phyloP scores from a whole-genome alignment of 75 land plant genomes.

The Isoetes taiwanensis region DNA sequence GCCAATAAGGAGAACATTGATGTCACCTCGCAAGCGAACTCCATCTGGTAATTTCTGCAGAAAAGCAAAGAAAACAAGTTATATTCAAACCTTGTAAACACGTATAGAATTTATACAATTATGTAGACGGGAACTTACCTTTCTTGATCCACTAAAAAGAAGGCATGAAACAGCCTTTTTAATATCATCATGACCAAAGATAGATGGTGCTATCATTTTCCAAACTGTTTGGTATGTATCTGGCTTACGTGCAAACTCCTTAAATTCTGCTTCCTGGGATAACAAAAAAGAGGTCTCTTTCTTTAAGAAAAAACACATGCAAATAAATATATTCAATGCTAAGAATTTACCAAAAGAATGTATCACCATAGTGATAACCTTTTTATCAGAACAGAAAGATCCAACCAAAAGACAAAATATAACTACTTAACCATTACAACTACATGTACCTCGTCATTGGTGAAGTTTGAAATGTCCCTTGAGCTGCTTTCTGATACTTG shows the following conservation, averaged over 20 bases:
- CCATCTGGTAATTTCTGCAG: constrained; percentile 87
- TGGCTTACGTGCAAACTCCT: constrained; percentile 74
- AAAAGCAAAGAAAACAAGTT: background rate
- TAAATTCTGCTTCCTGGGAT: constrained; percentile 60
- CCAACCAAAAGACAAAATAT: background rate
- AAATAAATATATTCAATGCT: background rate
- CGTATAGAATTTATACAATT: no score
- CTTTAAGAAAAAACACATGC: background rate
- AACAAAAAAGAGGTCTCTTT: background rate
- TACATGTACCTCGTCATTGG: constrained; percentile 51
- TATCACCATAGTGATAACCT: no score
- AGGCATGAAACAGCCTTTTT: constrained; percentile 96
- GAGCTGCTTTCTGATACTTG: constrained; percentile 57
- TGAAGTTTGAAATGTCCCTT: constrained; percentile 47
- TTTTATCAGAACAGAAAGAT: no score
- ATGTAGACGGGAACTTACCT: constrained; percentile 40
- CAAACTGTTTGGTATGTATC: constrained; percentile 63
- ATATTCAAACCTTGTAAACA: no score
- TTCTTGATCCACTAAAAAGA: constrained; percentile 82
- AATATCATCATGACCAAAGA: constrained; percentile 90
- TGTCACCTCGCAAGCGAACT: constrained; percentile 80
- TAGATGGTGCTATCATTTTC: constrained; percentile 83
- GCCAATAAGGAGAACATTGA: constrained; percentile 82
- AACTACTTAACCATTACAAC: background rate
- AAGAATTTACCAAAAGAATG: no score